A percentile compares a stretch with the other conserved stretches of the same genome.
Conservation (phyloP, 805 yeast species). For the Wickerhamiella brachini region DNA sequence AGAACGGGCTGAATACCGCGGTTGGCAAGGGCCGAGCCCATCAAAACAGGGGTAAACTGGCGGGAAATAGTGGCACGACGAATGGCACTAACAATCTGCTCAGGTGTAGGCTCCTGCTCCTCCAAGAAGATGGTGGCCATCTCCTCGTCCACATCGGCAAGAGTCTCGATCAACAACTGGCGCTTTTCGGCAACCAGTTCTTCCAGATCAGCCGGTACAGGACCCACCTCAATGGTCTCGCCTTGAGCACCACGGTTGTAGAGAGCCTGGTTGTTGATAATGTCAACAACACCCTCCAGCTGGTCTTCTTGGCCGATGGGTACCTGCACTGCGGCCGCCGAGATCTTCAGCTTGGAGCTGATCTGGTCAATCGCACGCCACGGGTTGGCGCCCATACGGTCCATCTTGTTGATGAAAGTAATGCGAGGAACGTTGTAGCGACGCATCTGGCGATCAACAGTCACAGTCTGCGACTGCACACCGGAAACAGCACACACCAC, state of each 20-base stretch:
- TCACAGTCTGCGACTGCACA: slow-evolving; percentile 96
- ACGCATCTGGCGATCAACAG: slow-evolving; percentile 98
- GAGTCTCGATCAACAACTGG: slow-evolving; percentile 69
- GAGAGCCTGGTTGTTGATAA: slow-evolving; percentile 73
- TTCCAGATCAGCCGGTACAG: slow-evolving; percentile 65
- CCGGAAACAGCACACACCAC: slow-evolving; percentile 98
- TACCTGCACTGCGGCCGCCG: slow-evolving; percentile 96
- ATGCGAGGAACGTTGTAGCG: slow-evolving; percentile 94
- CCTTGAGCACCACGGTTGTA: slow-evolving; percentile 73
- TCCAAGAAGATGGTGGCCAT: slow-evolving; percentile 87
- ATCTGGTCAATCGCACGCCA: slow-evolving; percentile 89
- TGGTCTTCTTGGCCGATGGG: slow-evolving; percentile 91
- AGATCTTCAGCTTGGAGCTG: slow-evolving; percentile 70
- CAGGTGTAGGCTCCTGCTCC: slow-evolving; percentile 73
- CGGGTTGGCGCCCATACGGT: slow-evolving; percentile 98
- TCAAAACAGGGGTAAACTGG: slow-evolving; percentile 95
- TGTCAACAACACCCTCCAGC: slow-evolving; percentile 79
- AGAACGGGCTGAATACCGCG: slow-evolving; percentile 90
- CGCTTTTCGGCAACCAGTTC: slow-evolving; percentile 87
- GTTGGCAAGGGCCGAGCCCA: slow-evolving; percentile 98
- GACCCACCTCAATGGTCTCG: slow-evolving; percentile 50
- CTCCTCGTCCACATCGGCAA: slow-evolving; percentile 97
- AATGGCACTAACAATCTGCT: slow-evolving; percentile 78
- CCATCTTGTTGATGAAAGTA: slow-evolving; percentile 96
- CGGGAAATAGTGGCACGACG: slow-evolving; percentile 92